Evolutionary conservation across 2,329 filamentous ascomycete genomes (phyloP).

Genomic region (Botrytis cinerea): DNA sequence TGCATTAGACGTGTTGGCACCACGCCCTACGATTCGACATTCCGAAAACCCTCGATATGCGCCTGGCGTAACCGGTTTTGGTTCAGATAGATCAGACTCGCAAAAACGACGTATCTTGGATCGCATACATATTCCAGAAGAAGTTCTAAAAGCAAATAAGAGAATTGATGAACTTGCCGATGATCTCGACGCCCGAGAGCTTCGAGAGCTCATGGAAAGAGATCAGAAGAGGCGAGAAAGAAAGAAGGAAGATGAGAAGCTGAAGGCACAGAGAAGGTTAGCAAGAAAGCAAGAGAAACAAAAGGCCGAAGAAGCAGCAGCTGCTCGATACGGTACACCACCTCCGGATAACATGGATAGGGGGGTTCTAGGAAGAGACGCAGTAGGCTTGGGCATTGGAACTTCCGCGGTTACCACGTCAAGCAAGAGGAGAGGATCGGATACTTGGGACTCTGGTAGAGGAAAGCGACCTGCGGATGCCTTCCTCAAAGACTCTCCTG

Average conservation of each 20-base stretch:
- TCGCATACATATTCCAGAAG: slow-evolving; percentile 59
- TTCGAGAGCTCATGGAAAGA: slow-evolving; percentile 87
- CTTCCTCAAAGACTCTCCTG: slow-evolving; percentile 32
- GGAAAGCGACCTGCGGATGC: slow-evolving; percentile 40
- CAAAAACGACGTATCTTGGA: slow-evolving; percentile 55
- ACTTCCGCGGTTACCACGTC: slow-evolving; percentile 59
- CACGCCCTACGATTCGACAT: slow-evolving; percentile 80
- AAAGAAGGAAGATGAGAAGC: slow-evolving; percentile 67
- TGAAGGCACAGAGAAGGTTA: slow-evolving; percentile 65
- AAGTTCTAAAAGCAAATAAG: slow-evolving; percentile 61
- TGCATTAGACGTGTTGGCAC: slow-evolving; percentile 76
- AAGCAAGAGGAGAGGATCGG: slow-evolving; percentile 53
- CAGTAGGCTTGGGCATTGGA: slow-evolving; percentile 58
- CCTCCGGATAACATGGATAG: slow-evolving; percentile 60
- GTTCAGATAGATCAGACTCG: slow-evolving; percentile 47
- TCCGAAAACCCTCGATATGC: slow-evolving; percentile 64
- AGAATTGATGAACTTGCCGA: slow-evolving; percentile 75
- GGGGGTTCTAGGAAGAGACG: slow-evolving; percentile 61
- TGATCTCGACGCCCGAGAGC: slow-evolving; percentile 77
- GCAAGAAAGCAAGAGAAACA: slow-evolving; percentile 68
- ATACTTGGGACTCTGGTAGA: slow-evolving; percentile 41
- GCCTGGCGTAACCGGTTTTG: slow-evolving; percentile 46
- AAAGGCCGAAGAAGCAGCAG: slow-evolving; percentile 57
- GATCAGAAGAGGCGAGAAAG: slow-evolving; percentile 79
- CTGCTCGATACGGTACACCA: slow-evolving; percentile 52